phyloP scores from a whole-genome alignment of 169 alveolate genomes.

The Cryptosporidium baileyi region DNA sequence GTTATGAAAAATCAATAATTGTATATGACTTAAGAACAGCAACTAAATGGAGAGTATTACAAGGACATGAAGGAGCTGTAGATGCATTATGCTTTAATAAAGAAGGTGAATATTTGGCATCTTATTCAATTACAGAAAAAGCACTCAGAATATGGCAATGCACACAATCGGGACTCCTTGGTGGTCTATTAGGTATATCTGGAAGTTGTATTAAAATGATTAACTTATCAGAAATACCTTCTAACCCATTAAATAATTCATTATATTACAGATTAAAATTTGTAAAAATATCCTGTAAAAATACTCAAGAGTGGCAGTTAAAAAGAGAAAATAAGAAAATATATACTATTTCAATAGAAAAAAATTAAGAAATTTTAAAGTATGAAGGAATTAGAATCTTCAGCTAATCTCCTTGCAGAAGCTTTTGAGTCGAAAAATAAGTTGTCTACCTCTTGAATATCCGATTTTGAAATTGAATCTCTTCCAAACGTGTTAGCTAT shows the following conservation, averaged over 20 bases:
- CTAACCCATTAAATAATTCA: conserved; percentile 9
- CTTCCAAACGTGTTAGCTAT: conserved; percentile 93
- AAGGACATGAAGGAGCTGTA: conserved; percentile 74
- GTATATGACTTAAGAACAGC: conserved; percentile 81
- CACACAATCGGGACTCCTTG: conserved; percentile 68
- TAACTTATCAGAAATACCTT: conserved; percentile 18
- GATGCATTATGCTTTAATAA: conserved; percentile 70
- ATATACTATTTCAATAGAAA: conserved; percentile 75
- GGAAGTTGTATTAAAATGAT: conserved; percentile 61
- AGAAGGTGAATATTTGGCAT: conserved; percentile 73
- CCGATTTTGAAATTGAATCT: conserved; percentile 85
- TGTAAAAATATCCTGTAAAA: conserved; percentile 77
- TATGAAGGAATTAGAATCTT: conserved; percentile 90
- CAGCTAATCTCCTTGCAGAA: conserved; percentile 93
- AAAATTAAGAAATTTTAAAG: background rate
- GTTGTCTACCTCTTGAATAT: conserved; percentile 92
- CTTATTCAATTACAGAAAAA: conserved; percentile 69
- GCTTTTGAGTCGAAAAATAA: conserved; percentile 96
- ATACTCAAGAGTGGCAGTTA: conserved; percentile 78
- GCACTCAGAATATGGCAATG: conserved; percentile 73
- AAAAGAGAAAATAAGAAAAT: conserved; percentile 80
- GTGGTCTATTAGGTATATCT: conserved; percentile 63
- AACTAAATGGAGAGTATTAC: conserved; percentile 77
- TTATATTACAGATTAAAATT: conserved; percentile 66
- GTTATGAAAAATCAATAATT: conserved; percentile 71